Conservation (phyloP, 1,284 basidiomycete genomes). For the Ceratobasidium sp. region DNA sequence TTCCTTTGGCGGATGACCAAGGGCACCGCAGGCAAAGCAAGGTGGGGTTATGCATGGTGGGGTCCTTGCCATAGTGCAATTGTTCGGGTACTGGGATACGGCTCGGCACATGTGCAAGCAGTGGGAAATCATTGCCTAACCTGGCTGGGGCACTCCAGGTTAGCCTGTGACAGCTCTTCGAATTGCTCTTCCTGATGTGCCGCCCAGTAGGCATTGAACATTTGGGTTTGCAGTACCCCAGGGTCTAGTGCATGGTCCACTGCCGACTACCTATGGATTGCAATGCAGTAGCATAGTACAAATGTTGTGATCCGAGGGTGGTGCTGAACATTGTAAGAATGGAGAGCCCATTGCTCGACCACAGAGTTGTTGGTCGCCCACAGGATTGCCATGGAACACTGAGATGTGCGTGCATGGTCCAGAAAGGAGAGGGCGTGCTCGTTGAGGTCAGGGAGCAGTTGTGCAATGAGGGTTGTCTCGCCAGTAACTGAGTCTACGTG, state of each 20-base stretch:
- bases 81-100: too few species aligned
- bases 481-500: neutral
- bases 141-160: neutral
- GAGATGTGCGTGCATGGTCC: neutral
- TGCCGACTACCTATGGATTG: neutral
- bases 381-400: neutral
- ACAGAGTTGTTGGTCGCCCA: neutral
- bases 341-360: neutral
- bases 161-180: neutral
- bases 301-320: neutral
- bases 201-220: neutral
- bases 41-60: too few species aligned
- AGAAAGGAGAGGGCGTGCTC: neutral
- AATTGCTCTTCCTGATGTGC: constrained; percentile 3
- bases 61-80: too few species aligned
- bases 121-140: neutral
- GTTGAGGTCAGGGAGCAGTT: neutral
- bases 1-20: neutral
- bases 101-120: too few species aligned
- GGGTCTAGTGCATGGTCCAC: neutral
- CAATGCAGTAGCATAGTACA: neutral
- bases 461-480: neutral
- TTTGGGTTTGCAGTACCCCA: neutral
- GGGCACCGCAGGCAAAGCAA: neutral
- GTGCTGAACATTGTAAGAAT: neutral